Percentiles rank a stretch among this genome's conserved stretches.
Evolutionary conservation across 192 early-diverging fungal genomes (phyloP).

Genomic region (Coemansia sp.): DNA sequence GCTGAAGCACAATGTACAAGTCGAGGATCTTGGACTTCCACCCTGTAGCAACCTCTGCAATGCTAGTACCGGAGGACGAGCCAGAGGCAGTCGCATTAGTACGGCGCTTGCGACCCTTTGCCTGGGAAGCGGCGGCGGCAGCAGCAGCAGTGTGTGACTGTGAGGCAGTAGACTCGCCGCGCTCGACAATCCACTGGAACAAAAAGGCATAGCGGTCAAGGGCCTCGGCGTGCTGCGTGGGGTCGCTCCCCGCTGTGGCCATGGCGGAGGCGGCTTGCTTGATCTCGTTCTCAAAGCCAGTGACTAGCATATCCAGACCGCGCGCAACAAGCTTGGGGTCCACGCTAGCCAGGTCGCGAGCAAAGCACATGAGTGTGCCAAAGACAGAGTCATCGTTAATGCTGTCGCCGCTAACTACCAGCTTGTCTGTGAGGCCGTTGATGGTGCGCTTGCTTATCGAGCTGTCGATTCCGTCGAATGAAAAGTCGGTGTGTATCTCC

Average conservation of each 20-base stretch:
- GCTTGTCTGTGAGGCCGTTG: conserved; percentile 55
- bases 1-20: conserved; percentile 27
- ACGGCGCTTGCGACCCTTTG: conserved; percentile 44
- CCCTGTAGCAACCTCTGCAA: conserved; percentile 41
- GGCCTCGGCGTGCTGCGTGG: conserved; percentile 59
- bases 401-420: conserved; percentile 40
- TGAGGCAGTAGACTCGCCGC: conserved; percentile 61
- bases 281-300: conserved; percentile 69
- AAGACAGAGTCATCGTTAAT: conserved; percentile 34
- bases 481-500: conserved; percentile 41
- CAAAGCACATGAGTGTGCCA: conserved; percentile 40
- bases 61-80: conserved; percentile 21
- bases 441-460: conserved; percentile 49
- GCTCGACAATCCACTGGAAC: conserved; percentile 75
- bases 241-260: conserved; percentile 64
- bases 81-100: conserved; percentile 4
- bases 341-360: conserved; percentile 45
- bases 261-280: conserved; percentile 60
- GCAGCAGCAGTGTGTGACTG: conserved; percentile 13
- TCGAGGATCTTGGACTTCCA: conserved; percentile 50
- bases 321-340: conserved; percentile 55
- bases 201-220: conserved; percentile 85
- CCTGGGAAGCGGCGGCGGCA: neutral
- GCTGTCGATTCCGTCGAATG: conserved; percentile 35
- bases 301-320: conserved; percentile 67